A percentile compares a stretch with the other conserved stretches of the same genome.
These are phyloP conservation scores for Medakamo hakoo DNA, from an alignment of 139 green algal species.

Conservation along the genomic window DNA sequence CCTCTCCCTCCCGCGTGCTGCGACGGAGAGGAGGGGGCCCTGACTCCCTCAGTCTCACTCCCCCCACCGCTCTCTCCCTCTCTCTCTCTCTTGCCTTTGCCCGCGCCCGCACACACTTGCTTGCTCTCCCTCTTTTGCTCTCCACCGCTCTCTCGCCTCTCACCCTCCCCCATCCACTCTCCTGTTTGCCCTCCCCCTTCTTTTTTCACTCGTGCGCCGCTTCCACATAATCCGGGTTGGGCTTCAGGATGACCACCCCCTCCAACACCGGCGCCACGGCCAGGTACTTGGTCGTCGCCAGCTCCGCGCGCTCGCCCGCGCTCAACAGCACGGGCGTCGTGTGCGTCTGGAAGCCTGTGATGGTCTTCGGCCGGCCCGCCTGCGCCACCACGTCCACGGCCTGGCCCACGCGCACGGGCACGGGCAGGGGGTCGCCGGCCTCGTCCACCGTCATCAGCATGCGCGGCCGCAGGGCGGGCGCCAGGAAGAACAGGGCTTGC, in stretches of 20 bases:
- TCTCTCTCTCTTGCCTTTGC: no score
- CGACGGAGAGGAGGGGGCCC: no score
- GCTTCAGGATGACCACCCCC: slow-evolving; percentile 81
- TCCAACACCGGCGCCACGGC: slow-evolving; percentile 64
- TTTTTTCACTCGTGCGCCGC: slow-evolving; percentile 14
- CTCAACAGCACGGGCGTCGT: slow-evolving; percentile 88
- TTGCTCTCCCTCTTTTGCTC: no score
- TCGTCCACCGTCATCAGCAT: slow-evolving; percentile 95
- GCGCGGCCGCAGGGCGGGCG: slow-evolving; percentile 74
- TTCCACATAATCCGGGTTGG: slow-evolving; percentile 92
- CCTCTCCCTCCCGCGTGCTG: no score
- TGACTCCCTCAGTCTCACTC: no score
- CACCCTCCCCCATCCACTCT: no score
- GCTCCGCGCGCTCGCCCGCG: slow-evolving; percentile 83
- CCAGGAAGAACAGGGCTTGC: slow-evolving; percentile 84
- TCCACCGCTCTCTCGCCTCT: no score
- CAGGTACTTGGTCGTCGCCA: slow-evolving; percentile 90
- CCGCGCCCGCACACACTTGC: no score
- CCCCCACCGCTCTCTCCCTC: no score
- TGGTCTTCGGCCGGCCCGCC: slow-evolving; percentile 91
- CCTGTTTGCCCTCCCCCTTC: no score
- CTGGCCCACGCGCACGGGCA: slow-evolving; percentile 77
- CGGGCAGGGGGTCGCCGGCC: slow-evolving; percentile 61
- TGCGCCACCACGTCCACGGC: slow-evolving; percentile 95
- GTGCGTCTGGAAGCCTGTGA: slow-evolving; percentile 96